phyloP scores from a whole-genome alignment of 164 flowering plant genomes.

The Vitis riparia region DNA sequence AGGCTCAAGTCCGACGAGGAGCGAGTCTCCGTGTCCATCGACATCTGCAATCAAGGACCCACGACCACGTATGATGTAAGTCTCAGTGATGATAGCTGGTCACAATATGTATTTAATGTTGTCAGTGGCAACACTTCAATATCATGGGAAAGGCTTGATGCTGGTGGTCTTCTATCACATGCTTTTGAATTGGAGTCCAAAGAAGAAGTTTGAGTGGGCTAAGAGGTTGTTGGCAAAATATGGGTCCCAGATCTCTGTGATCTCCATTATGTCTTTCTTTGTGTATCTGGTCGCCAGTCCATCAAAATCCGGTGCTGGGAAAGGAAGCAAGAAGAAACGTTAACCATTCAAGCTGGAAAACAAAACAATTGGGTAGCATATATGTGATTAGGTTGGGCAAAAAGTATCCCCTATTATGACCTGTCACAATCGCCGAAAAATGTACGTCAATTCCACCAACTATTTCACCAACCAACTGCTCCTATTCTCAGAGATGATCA shows the following conservation, averaged over 20 bases:
- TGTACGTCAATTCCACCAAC: too few relatives aligned
- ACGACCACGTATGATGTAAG: constrained; percentile 90
- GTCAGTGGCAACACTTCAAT: constrained; percentile 73
- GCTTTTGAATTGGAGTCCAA: constrained; percentile 78
- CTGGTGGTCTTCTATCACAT: constrained; percentile 68
- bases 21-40: constrained; percentile 77
- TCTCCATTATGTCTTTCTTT: constrained; percentile 61
- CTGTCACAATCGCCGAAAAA: too few relatives aligned
- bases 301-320: constrained; percentile 68
- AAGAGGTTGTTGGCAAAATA: constrained; percentile 78
- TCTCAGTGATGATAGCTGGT: constrained; percentile 78
- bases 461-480: constrained; percentile 42
- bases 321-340: constrained; percentile 84
- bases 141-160: constrained; percentile 94
- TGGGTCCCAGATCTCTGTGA: constrained; percentile 75
- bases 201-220: constrained; percentile 81
- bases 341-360: constrained; percentile 39
- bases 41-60: constrained; percentile 85
- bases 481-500: constrained; percentile 91
- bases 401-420: too few relatives aligned
- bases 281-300: constrained; percentile 66
- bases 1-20: constrained; percentile 79
- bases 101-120: constrained; percentile 54
- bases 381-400: too few relatives aligned
- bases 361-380: too few relatives aligned